These are phyloP conservation scores for Berkeleyomyces basicola DNA, from an alignment of 2,329 filamentous ascomycete genomes.

Conservation along the genomic window DNA sequence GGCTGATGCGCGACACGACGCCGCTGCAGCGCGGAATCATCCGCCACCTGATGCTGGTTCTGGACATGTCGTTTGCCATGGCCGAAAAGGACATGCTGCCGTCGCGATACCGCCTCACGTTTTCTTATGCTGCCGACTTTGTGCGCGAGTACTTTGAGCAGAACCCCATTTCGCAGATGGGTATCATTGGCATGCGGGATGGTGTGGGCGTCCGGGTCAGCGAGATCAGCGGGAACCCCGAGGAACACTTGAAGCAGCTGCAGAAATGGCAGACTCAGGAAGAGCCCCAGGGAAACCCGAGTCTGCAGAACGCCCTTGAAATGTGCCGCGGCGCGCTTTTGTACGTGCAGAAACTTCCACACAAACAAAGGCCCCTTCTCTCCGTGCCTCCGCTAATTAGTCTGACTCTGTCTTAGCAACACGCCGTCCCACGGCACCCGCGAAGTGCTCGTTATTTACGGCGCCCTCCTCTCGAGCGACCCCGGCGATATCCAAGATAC, in stretches of 20 bases:
- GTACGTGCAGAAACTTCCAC: constrained; percentile 27
- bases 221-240: constrained; percentile 81
- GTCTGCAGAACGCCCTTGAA: constrained; percentile 86
- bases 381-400: constrained; percentile 2
- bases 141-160: constrained; percentile 94
- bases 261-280: constrained; percentile 41
- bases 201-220: constrained; percentile 73
- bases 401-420: constrained; percentile 36
- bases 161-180: constrained; percentile 92
- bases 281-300: constrained; percentile 59
- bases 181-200: constrained; percentile 83
- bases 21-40: constrained; percentile 94
- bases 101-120: constrained; percentile 64
- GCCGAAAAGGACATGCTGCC: constrained; percentile 85
- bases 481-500: constrained; percentile 92
- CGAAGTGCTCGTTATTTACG: constrained; percentile 83
- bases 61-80: constrained; percentile 92
- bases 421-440: constrained; percentile 84
- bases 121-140: constrained; percentile 74
- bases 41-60: constrained; percentile 76
- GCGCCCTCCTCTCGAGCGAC: constrained; percentile 76
- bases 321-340: constrained; percentile 88
- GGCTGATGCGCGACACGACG: constrained; percentile 70
- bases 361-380: constrained; percentile 1
- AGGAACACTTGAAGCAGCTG: constrained; percentile 68